A percentile compares a stretch with the other conserved stretches of the same genome.
phyloP scores from a whole-genome alignment of 2,329 filamentous ascomycete genomes.

The Rosellinia necatrix region DNA sequence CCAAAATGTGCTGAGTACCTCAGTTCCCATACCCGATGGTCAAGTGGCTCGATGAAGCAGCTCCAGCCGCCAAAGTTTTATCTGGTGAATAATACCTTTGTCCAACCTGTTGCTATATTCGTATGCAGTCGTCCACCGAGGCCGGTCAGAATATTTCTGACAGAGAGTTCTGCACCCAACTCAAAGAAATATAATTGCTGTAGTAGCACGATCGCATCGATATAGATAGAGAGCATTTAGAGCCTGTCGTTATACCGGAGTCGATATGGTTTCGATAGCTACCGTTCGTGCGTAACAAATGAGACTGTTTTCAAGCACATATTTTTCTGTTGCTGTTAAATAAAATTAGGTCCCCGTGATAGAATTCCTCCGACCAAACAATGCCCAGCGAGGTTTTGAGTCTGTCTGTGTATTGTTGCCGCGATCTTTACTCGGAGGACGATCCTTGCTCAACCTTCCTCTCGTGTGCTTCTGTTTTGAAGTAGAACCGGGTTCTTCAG shows the following conservation, averaged over 20 bases:
- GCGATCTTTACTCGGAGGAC: neutral
- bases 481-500: neutral
- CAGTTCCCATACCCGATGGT: neutral
- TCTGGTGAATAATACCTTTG: neutral
- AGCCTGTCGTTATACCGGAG: neutral
- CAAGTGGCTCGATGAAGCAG: neutral
- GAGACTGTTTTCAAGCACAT: too few species aligned
- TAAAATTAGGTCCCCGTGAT: slow-evolving; percentile 8
- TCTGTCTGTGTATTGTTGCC: neutral
- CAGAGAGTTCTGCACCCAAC: neutral
- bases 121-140: neutral
- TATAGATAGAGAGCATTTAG: neutral
- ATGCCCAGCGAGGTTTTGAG: slow-evolving; percentile 23
- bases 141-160: neutral
- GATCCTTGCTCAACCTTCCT: slow-evolving; percentile 26
- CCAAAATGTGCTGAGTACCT: neutral
- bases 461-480: slow-evolving; percentile 10
- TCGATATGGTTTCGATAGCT: neutral
- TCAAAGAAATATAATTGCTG: neutral
- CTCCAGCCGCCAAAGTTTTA: neutral
- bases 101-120: slow-evolving; percentile 5
- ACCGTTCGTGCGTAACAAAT: neutral
- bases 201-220: neutral
- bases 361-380: slow-evolving; percentile 24
- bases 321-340: too few species aligned